phyloP scores from a whole-genome alignment of 306 rosid species.

The Vigna trinervia region DNA sequence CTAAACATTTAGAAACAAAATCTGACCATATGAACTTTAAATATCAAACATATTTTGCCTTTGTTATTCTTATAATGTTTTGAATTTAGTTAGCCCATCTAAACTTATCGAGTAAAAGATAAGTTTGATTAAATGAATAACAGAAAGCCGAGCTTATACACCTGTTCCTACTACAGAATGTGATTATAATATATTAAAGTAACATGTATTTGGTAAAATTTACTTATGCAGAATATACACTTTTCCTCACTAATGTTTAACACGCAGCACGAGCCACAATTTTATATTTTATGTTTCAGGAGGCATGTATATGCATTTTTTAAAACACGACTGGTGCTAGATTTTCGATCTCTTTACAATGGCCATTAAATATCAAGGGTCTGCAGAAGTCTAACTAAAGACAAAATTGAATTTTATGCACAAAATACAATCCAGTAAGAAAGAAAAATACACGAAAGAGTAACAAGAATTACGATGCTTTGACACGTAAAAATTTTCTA shows the following conservation, averaged over 20 bases:
- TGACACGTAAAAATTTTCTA: too few species aligned
- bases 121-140: not conserved
- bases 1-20: too few species aligned
- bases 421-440: not conserved
- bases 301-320: not conserved
- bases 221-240: too few species aligned
- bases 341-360: not conserved
- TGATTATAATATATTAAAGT: not conserved
- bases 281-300: not conserved
- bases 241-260: too few species aligned
- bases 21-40: not conserved
- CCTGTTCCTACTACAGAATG: not conserved
- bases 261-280: not conserved
- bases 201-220: not conserved
- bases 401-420: not conserved
- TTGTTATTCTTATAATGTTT: not conserved
- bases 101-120: not conserved
- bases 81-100: not conserved
- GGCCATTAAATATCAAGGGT: not conserved
- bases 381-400: not conserved
- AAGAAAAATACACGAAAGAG: not conserved
- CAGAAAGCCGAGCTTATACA: not conserved
- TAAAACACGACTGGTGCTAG: not conserved
- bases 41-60: not conserved
- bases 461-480: too few species aligned